Base-by-base conservation (phyloP, 306 rosid species). In the Sophora flavescens region DNA sequence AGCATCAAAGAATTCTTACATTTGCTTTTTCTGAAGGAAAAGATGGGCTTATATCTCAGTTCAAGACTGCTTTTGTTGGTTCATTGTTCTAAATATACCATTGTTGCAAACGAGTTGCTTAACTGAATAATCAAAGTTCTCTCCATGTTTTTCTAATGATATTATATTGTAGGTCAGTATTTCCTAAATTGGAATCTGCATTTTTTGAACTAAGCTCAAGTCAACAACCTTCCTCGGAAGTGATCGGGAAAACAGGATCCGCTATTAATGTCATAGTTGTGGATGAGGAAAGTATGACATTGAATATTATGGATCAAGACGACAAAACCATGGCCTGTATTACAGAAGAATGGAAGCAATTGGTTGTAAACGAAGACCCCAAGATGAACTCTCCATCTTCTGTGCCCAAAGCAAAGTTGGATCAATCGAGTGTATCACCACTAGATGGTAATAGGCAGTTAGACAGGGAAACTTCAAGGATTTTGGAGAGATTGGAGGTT, bases 401-500 rank as follows among this genome's bases (percentile, higher is more conserved):
- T 68, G 42, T 69, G 50, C 77, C 85, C 70, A 84, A 84, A 70
- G 75, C 80, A 71, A 80, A 83, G 85, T 59, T 70, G 80, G 92
- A 82, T 61, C 78, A 77, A 54, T 70, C 86, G 11, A 64, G 68
- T 80, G 75, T 35, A 52, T 80, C 80, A 3, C 81, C 80, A 18
- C 77, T 77, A 70, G 88, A 82, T 73, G 64, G 86, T 63, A 86
- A 74, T 66, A 81, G 75, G 73, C 86, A 80, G 83, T 76, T 88
- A 66, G 89, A 83, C 73, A 84, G 54, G 36, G 88, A 88, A 74
- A 91, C 97, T 7, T 85, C 91, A 36, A 88, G 90, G 87, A 91
- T 91, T 88, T 69, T 91, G 77, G 95, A 89, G 93, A 91, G 93
- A 56, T 82, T 91, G 68, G 97, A 91, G 89, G 88, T 78, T 72